Percentiles rank a stretch among this genome's conserved stretches.
These are phyloP conservation scores for Chenopodium album DNA, from an alignment of 148 eudicot genomes.

Conservation along the genomic window DNA sequence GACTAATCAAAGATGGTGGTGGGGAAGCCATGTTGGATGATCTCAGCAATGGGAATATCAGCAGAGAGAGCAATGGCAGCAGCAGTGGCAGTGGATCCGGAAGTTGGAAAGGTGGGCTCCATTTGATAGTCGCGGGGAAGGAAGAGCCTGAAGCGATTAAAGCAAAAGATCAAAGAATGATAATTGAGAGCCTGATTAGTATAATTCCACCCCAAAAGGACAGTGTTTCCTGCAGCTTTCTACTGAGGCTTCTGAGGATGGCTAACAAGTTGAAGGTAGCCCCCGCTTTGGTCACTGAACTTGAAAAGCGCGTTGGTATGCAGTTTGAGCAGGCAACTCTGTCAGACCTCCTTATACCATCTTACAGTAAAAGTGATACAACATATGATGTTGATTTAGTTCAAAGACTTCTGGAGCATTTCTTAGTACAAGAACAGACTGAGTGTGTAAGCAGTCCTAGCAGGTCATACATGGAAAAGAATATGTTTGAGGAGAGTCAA, in stretches of 20 bases:
- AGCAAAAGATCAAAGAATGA: constrained; percentile 78
- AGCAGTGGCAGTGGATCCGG: constrained; percentile 33
- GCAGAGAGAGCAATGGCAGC: constrained; percentile 28
- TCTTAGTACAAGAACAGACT: constrained; percentile 75
- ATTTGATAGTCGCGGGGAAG: constrained; percentile 58
- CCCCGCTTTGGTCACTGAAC: constrained; percentile 86
- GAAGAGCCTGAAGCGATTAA: constrained; percentile 49
- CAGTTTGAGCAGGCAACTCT: constrained; percentile 88
- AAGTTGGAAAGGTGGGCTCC: constrained; percentile 75
- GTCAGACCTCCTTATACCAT: constrained; percentile 77
- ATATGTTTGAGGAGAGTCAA: constrained; percentile 43
- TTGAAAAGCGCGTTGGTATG: constrained; percentile 97
- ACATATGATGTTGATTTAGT: constrained; percentile 89
- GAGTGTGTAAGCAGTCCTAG: constrained; percentile 74
- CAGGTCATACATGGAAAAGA: constrained; percentile 44
- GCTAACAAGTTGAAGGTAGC: constrained; percentile 91
- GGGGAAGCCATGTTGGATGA: constrained; percentile 32
- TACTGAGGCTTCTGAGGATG: constrained; percentile 71
- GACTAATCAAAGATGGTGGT: constrained; percentile 56
- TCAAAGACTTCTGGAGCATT: constrained; percentile 92
- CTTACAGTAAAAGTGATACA: constrained; percentile 55
- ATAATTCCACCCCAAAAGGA: constrained; percentile 90
- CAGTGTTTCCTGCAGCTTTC: constrained; percentile 82
- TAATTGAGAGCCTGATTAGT: constrained; percentile 88
- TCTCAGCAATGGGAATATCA: constrained; percentile 30